These are phyloP conservation scores for Neofusicoccum laricinum DNA, from an alignment of 2,329 filamentous ascomycete genomes.

Conservation along the genomic window DNA sequence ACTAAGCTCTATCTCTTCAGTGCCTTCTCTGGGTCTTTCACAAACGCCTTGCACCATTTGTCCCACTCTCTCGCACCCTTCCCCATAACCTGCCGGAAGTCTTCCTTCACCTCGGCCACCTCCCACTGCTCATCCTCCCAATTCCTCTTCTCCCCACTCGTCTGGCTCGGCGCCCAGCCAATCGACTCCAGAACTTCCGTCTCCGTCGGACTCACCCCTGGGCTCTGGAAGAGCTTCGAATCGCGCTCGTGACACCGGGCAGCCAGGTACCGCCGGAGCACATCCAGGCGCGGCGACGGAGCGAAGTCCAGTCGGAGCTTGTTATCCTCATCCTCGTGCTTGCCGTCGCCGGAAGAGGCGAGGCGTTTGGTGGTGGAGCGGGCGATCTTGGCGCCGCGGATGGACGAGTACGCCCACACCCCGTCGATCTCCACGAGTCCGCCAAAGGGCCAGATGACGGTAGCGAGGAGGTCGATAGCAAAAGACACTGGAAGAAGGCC, in stretches of 20 bases:
- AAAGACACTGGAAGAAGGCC: slow-evolving; percentile 37
- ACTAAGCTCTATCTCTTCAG: slow-evolving; percentile 42
- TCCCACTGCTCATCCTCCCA: slow-evolving; percentile 48
- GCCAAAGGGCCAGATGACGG: slow-evolving; percentile 38
- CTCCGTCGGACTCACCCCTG: slow-evolving; percentile 31
- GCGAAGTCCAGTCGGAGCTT: slow-evolving; percentile 38
- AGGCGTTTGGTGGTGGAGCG: slow-evolving; percentile 41
- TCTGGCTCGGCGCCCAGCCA: slow-evolving; percentile 40
- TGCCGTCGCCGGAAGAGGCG: slow-evolving; percentile 15
- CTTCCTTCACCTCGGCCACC: slow-evolving; percentile 39
- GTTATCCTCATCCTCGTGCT: slow-evolving; percentile 20
- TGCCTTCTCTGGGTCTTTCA: slow-evolving; percentile 39
- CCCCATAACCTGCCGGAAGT: slow-evolving; percentile 37
- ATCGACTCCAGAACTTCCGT: slow-evolving; percentile 42
- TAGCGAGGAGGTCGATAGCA: slow-evolving; percentile 33
- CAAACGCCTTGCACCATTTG: slow-evolving; percentile 37
- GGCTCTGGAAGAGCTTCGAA: slow-evolving; percentile 33
- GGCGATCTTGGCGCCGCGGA: slow-evolving; percentile 42
- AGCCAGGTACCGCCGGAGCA: slow-evolving; percentile 39
- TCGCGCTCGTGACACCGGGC: slow-evolving; percentile 38
- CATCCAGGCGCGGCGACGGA: slow-evolving; percentile 33
- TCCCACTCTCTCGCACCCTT: slow-evolving; percentile 43
- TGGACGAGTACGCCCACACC: slow-evolving; percentile 42
- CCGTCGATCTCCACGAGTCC: slow-evolving; percentile 35
- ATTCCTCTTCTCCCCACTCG: slow-evolving; percentile 28